A percentile compares a stretch with the other conserved stretches of the same genome.
Evolutionary conservation across 768 basidiomycete genomes (phyloP).

Genomic region (Termitomyces sp.): DNA sequence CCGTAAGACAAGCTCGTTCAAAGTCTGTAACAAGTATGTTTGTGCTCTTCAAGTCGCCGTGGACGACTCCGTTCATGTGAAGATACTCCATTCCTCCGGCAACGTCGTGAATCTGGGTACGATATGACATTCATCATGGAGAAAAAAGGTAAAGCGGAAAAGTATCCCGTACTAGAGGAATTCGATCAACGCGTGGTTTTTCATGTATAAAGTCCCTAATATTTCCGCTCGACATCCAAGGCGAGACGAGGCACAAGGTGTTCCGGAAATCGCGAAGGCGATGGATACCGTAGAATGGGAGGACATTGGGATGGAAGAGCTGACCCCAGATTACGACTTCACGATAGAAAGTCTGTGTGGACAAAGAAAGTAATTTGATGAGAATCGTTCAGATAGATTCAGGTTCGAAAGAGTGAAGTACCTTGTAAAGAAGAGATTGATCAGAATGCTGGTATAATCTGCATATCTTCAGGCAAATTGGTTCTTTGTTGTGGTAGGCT

Average conservation of each 20-base stretch:
- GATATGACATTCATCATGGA: conserved; percentile 2
- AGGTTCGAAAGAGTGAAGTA: background rate
- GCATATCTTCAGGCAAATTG: conserved; percentile 22
- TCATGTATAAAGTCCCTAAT: conserved; percentile 17
- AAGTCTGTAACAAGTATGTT: conserved; percentile 1
- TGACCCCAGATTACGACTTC: conserved; percentile 10
- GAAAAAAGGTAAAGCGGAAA: background rate
- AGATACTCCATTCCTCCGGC: conserved; percentile 28
- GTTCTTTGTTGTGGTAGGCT: conserved; percentile 13
- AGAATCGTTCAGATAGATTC: background rate
- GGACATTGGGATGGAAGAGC: conserved; percentile 16
- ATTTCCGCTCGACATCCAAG: conserved; percentile 32
- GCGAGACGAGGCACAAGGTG: conserved; percentile 27
- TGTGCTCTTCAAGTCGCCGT: conserved; percentile 40
- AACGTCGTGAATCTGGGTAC: conserved; percentile 21
- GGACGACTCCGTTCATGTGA: conserved; percentile 31
- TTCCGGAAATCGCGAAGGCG: conserved; percentile 18
- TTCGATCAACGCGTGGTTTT: conserved; percentile 7
- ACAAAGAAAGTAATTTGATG: background rate
- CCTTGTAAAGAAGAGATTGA: conserved; percentile 17
- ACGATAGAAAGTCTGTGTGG: conserved; percentile 2
- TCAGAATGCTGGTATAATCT: conserved; percentile 18
- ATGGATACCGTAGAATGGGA: conserved; percentile 34
- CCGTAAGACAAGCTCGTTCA: conserved; percentile 38
- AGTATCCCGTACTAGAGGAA: background rate